A percentile compares a stretch with the other conserved stretches of the same genome.
Conservation (phyloP, 352 stramenopile species). For the Pythium sukuiense region DNA sequence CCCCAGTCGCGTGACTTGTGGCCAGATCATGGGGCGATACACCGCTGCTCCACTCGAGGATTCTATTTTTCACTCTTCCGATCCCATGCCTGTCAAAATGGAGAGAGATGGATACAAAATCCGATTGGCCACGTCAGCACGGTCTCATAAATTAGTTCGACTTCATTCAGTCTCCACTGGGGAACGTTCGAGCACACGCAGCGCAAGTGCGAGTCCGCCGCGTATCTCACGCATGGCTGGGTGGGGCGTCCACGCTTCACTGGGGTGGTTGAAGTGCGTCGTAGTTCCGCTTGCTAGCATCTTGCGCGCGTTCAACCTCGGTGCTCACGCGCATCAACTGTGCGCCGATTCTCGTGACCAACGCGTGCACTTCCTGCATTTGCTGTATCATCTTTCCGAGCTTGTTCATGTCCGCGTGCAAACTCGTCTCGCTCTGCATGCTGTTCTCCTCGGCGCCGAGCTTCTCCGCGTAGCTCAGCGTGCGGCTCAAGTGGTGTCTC, state of each 20-base stretch:
- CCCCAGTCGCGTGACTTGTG: not conserved
- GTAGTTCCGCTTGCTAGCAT: not conserved
- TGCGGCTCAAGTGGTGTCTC: constrained; percentile 60
- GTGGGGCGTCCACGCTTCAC: not conserved
- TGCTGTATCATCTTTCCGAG: constrained; percentile 36
- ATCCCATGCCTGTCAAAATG: constrained; percentile 1
- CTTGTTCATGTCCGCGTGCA: constrained; percentile 32
- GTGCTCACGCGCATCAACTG: constrained; percentile 29
- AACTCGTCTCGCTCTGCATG: constrained; percentile 44
- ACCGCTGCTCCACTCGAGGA: not conserved
- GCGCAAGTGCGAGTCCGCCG: not conserved
- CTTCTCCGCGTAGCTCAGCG: constrained; percentile 63
- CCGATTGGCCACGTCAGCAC: not conserved
- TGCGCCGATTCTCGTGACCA: constrained; percentile 38
- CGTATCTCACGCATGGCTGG: not conserved
- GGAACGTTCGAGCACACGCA: not conserved
- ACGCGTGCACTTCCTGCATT: constrained; percentile 37
- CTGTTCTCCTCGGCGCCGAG: constrained; percentile 51
- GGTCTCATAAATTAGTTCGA: constrained; percentile 7
- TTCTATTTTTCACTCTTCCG: not conserved
- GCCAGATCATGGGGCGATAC: constrained; percentile 2
- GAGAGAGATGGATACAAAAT: not conserved
- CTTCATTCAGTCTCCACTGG: not conserved
- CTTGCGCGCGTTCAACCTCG: not conserved
- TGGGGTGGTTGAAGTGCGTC: not conserved